Evolutionary conservation across 352 stramenopile genomes (phyloP), one percentile per base, ranked within the genome.

Genomic region (Aphanomyces invadans): DNA sequence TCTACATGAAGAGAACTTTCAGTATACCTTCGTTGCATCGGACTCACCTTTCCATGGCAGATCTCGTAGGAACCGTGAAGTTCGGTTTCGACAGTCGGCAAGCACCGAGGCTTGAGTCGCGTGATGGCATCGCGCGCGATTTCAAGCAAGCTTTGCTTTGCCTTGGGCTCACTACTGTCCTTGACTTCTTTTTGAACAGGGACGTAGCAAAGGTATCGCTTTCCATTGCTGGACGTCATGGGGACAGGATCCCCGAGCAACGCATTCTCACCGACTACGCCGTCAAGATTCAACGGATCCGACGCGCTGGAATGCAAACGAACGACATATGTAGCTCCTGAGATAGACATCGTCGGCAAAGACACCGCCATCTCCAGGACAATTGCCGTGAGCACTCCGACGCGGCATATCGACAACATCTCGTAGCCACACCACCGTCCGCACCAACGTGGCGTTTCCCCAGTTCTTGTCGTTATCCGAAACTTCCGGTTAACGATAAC

Each of bases 41-140:
- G 23, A 5, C 36, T 25, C 21, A 66, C 59, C 56, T 64, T 63
- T 19, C 33, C 46, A 67, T 45, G 48, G 29, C 85, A 93, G 21
- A 93, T 69, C 63, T 91, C 82, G 62, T 87, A 90, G 7, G 90
- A 72, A 74, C 76, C 85, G 17, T 75, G 45, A 45, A 71, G 75
- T 36, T 71, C 52, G 9, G 63, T 72, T 64, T 91, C 79, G 28
- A 75, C 71, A 61, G 79, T 89, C 59, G 87, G 74, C 7, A 93
- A 55, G 62, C 85, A 93, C 52, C 80, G 78, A 29, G 79, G 81
- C 5, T 73, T 77, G 32, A 89, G 68, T 55, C 87, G 88, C 33
- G 74, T 73, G 17, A 65, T 71, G 2, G 82, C 82, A 4, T 79
- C 74, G 36, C 80, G 78, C 0, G 73, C 75, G 60, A 90, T 88